These are phyloP conservation scores for Marasmius sp. DNA, from an alignment of 1,284 basidiomycete genomes.

Conservation along the genomic window DNA sequence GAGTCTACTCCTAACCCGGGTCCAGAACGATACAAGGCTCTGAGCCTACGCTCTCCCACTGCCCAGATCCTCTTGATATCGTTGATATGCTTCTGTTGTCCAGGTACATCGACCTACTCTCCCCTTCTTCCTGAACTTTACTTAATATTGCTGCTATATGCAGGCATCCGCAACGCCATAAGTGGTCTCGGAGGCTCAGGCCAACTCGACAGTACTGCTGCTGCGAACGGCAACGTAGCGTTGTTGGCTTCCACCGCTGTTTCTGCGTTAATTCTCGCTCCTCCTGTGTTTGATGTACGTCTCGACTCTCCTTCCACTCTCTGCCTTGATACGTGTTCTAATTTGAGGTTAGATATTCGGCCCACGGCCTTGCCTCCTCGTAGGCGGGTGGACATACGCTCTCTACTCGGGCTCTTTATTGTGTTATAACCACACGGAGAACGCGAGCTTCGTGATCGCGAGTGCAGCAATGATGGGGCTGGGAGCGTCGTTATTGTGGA, in stretches of 20 bases:
- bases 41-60: background rate
- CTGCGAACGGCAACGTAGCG: slow-evolving; percentile 28
- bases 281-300: slow-evolving; percentile 22
- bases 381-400: slow-evolving; percentile 25
- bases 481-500: too few species aligned
- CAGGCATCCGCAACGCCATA: slow-evolving; percentile 10
- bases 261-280: slow-evolving; percentile 26
- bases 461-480: slow-evolving; percentile 25
- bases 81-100: background rate
- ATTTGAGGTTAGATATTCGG: slow-evolving; percentile 20
- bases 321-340: background rate
- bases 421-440: slow-evolving; percentile 25
- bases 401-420: slow-evolving; percentile 26
- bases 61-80: background rate
- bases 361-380: slow-evolving; percentile 22
- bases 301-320: background rate
- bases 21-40: too few species aligned
- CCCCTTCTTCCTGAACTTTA: background rate
- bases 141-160: background rate
- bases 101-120: background rate
- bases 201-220: slow-evolving; percentile 18
- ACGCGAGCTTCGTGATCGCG: slow-evolving; percentile 26
- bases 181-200: too few species aligned
- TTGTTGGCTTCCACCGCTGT: slow-evolving; percentile 26
- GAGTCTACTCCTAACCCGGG: too few species aligned